phyloP scores from a whole-genome alignment of 78 protist species.

The Andalucia godoyi region DNA sequence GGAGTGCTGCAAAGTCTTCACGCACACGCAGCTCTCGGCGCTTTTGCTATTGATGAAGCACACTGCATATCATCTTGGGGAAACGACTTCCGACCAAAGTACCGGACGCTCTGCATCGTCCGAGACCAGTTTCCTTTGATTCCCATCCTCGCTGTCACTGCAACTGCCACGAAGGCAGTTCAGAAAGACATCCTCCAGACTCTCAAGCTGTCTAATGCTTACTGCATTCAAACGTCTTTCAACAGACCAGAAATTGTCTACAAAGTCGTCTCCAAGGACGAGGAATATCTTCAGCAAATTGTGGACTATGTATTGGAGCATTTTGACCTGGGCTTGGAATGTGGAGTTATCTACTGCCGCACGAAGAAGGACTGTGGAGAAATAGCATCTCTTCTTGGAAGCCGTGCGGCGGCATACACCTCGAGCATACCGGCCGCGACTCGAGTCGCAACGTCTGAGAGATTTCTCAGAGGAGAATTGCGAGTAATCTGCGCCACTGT shows the following conservation, averaged over 20 bases:
- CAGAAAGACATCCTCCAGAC: neutral
- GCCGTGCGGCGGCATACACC: too few species aligned
- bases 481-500: conserved; percentile 35
- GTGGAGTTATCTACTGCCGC: neutral
- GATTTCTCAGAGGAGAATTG: neutral
- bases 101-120: neutral
- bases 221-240: neutral
- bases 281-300: too few species aligned
- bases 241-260: conserved; percentile 20
- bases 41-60: conserved; percentile 35
- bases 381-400: too few species aligned
- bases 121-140: neutral
- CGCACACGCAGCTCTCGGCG: neutral
- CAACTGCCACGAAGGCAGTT: conserved; percentile 27
- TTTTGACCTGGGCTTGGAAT: too few species aligned
- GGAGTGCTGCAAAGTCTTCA: neutral
- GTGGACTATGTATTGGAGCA: too few species aligned
- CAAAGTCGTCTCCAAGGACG: too few species aligned
- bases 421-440: too few species aligned
- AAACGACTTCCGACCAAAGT: conserved; percentile 21
- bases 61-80: conserved; percentile 33
- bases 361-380: neutral
- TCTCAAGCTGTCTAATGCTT: neutral
- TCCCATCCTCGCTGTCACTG: conserved; percentile 39
- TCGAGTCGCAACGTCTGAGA: neutral